Conservation (phyloP, 1,284 basidiomycete species). For the Phaffia rhodozyma region DNA sequence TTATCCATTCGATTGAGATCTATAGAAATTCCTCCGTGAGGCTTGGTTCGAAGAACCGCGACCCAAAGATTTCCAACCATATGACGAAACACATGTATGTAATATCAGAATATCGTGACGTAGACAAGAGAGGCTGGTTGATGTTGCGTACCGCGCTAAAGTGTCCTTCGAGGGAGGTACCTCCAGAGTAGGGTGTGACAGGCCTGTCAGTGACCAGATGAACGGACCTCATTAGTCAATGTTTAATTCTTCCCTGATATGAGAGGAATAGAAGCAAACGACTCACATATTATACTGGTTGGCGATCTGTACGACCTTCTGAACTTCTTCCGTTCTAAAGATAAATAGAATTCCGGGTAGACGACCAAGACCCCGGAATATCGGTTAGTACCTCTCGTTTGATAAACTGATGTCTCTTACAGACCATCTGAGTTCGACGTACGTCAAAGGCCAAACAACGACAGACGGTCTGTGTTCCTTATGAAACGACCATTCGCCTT, state of each 20-base stretch:
- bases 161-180: slow-evolving; percentile 35
- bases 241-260: not conserved
- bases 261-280: not conserved
- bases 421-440: not conserved
- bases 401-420: not conserved
- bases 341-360: not conserved
- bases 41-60: slow-evolving; percentile 13
- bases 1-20: slow-evolving; percentile 76
- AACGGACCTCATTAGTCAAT: slow-evolving; percentile 8
- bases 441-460: slow-evolving; percentile 31
- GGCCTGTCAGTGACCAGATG: slow-evolving; percentile 24
- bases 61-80: too few relatives aligned
- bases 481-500: slow-evolving; percentile 32
- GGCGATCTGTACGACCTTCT: slow-evolving; percentile 30
- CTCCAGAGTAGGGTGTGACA: slow-evolving; percentile 35
- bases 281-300: slow-evolving; percentile 18
- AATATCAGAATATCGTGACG: not conserved
- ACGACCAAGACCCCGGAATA: not conserved
- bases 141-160: slow-evolving; percentile 28
- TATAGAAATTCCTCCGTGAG: slow-evolving; percentile 62
- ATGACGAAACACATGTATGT: too few relatives aligned
- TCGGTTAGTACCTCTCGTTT: not conserved
- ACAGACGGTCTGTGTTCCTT: slow-evolving; percentile 33
- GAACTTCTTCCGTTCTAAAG: slow-evolving; percentile 30
- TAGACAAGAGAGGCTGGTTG: not conserved